Percentiles rank a stretch among this genome's conserved stretches.
phyloP scores from a whole-genome alignment of 257 asterid species.

The Scutellaria galericulata region DNA sequence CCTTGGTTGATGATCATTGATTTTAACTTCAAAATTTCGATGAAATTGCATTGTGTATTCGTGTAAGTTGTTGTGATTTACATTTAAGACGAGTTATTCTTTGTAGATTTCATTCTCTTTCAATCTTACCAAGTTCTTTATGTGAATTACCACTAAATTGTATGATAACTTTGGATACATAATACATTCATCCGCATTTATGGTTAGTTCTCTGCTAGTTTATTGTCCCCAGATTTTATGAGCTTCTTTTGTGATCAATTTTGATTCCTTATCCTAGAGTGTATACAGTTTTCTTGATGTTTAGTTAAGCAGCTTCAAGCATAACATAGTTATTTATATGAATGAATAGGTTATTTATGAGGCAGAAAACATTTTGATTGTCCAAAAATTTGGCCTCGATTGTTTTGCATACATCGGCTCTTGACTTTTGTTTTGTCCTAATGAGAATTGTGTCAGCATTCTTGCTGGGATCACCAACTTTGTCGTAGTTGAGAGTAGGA shows the following conservation, averaged over 20 bases:
- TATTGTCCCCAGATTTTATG: background rate
- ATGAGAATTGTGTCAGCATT: background rate
- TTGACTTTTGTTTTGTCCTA: background rate
- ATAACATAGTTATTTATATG: background rate
- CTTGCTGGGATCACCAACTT: background rate
- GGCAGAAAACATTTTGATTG: background rate
- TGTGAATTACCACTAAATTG: background rate
- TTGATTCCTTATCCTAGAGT: slow-evolving; percentile 1
- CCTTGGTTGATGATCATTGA: slow-evolving; percentile 19
- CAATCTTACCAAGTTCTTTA: background rate
- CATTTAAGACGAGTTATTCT: slow-evolving; percentile 16
- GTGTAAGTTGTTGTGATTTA: slow-evolving; percentile 29
- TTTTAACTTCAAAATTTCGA: background rate
- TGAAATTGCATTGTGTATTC: slow-evolving; percentile 27
- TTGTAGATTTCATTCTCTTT: slow-evolving; percentile 27
- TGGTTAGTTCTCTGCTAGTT: slow-evolving; percentile 20
- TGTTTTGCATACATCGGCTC: background rate
- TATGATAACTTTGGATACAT: background rate
- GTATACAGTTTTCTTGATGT: background rate
- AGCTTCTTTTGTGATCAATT: background rate
- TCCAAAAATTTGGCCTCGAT: background rate
- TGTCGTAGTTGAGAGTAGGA: background rate
- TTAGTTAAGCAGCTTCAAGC: background rate
- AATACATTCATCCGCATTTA: background rate
- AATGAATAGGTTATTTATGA: background rate